phyloP scores from a whole-genome alignment of 2,329 filamentous ascomycete genomes.

The Botrytis byssoidea region DNA sequence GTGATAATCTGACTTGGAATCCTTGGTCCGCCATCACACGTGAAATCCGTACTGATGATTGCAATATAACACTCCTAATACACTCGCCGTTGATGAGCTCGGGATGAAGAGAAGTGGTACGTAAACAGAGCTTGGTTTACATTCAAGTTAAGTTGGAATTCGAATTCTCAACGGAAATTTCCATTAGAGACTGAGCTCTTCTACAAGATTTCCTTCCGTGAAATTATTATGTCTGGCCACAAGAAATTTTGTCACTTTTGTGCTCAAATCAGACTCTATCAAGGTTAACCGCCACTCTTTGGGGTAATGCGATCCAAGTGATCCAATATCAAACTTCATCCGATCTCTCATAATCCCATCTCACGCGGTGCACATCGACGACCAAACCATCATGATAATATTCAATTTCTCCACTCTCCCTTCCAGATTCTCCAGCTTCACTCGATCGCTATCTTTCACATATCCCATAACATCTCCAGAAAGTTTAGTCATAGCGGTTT shows the following conservation, averaged over 20 bases:
- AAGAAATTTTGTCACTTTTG: background rate
- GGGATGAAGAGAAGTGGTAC: too few relatives aligned
- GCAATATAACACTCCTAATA: too few relatives aligned
- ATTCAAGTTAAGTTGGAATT: background rate
- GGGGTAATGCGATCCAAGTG: background rate
- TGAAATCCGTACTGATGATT: too few relatives aligned
- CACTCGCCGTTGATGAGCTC: too few relatives aligned
- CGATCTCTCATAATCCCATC: background rate
- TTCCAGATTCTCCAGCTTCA: background rate
- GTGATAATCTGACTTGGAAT: too few relatives aligned
- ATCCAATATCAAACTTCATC: background rate
- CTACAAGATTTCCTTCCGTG: rapidly evolving
- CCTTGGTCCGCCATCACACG: rapidly evolving
- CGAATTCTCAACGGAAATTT: background rate
- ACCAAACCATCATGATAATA: background rate
- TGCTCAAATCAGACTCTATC: background rate
- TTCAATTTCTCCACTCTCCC: background rate
- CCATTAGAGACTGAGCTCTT: too few relatives aligned
- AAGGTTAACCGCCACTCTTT: background rate
- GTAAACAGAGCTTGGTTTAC: too few relatives aligned
- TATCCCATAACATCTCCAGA: background rate
- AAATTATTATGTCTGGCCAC: background rate
- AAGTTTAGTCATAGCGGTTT: background rate
- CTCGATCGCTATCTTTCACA: background rate
- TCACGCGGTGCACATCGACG: background rate